Conservation (phyloP, 169 alveolate species). For the Babesia bigemina region DNA sequence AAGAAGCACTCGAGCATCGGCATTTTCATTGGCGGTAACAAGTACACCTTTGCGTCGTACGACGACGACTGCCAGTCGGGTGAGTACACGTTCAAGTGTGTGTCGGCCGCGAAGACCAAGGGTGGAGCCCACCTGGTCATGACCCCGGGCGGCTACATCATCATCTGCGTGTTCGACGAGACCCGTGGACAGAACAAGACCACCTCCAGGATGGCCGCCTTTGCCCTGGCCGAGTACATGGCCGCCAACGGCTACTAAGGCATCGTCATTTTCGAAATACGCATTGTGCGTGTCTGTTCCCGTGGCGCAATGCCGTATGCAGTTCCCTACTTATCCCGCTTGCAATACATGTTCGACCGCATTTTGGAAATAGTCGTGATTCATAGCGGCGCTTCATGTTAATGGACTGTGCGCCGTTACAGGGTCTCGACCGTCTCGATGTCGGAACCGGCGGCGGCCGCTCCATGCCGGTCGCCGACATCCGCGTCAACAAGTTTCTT, state of each 20-base stretch:
- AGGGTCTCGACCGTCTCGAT: too few species aligned
- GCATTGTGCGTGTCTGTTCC: neutral
- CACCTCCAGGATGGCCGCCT: conserved; percentile 66
- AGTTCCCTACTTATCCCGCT: too few species aligned
- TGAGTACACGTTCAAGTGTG: conserved; percentile 68
- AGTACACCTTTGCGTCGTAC: conserved; percentile 73
- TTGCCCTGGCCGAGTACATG: conserved; percentile 66
- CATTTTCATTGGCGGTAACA: conserved; percentile 77
- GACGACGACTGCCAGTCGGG: conserved; percentile 73
- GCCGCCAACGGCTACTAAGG: conserved; percentile 62
- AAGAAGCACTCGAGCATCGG: conserved; percentile 72
- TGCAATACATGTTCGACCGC: too few species aligned
- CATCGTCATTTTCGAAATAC: neutral
- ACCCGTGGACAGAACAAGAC: conserved; percentile 76
- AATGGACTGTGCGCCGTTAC: too few species aligned
- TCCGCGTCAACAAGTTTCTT: too few species aligned
- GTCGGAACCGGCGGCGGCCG: too few species aligned
- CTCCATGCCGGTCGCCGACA: too few species aligned
- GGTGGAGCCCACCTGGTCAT: conserved; percentile 78
- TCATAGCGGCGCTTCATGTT: too few species aligned
- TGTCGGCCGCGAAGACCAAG: conserved; percentile 75
- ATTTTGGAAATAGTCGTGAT: too few species aligned
- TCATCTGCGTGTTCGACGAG: conserved; percentile 75
- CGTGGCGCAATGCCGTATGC: too few species aligned
- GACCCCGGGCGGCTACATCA: conserved; percentile 75